Base-by-base conservation (phyloP, 176 grass and related monocot genomes). In the Rhipidocladum racemiflorum region DNA sequence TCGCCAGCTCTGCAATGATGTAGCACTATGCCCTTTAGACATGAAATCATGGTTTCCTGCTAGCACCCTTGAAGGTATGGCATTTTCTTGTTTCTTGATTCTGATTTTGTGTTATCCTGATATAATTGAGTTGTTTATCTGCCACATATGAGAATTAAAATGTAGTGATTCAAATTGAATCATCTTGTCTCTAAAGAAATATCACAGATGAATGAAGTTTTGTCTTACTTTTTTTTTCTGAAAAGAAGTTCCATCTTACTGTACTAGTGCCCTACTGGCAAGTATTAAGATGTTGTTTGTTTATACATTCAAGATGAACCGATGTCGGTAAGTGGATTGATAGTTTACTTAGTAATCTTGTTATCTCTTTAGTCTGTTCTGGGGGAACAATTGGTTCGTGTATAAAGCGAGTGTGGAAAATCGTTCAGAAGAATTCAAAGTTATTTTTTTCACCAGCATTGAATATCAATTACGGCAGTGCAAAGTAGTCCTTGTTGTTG, bases 1-100 rank as follows among this genome's bases (percentile, higher is more conserved):
- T 20, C 90, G 95, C 20, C 92, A 98, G 88, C 91, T 98, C 53
- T 95, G 92, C 66, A 81, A 95, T 34, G 88, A 95, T 82, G 76
- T 95, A 44, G 88, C 92, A 65, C 84, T 98, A 71, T 98, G 92
- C 70, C 95, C 90, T 72, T 74, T 90, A 53, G 89, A 90, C 74
- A 85, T 95, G 56, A 94, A 91, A 84, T 94, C 95, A 68, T 89
- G 91, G 68, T 38, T 98, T 86, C 88, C 90, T 57, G 74, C 82
- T 0, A 76, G 80, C 71, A 57, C 82, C 39, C 65, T 98, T 48
- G 90, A 87, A 95, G 95, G 95, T 98, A 91, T 40, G 2, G 20
- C 30, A 0, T 75, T 73, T 62, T 48, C 40, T 25, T 73, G 21
- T 63, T 48, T 88, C 64, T 56, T 53, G 28, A 0, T 69, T 85